Evolutionary conservation across 208 protist species (phyloP).

Genomic region (Acanthamoeba triangularis): DNA sequence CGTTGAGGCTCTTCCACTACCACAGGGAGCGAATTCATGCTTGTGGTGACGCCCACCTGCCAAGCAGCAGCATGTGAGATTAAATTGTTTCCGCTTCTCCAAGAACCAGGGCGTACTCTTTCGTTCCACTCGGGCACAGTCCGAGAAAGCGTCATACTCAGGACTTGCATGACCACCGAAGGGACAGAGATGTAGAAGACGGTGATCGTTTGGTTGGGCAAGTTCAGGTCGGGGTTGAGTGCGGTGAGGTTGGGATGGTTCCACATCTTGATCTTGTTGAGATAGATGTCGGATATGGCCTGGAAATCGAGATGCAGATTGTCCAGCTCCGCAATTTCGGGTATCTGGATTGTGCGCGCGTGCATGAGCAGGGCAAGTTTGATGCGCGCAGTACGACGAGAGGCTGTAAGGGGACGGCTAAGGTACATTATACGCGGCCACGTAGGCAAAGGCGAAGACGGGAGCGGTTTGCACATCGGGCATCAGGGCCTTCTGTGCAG

Average conservation of each 20-base stretch:
- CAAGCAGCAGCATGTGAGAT: background rate
- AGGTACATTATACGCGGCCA: slow-evolving; percentile 1
- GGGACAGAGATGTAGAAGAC: slow-evolving; percentile 32
- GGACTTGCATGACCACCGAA: slow-evolving; percentile 16
- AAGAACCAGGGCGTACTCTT: background rate
- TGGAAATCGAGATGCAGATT: slow-evolving; percentile 1
- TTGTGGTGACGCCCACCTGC: background rate
- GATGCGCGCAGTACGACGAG: no score
- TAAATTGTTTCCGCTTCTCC: no score
- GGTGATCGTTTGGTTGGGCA: background rate
- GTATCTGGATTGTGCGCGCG: no score
- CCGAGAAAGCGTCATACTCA: background rate
- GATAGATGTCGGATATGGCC: slow-evolving; percentile 21
- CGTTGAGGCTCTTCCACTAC: background rate
- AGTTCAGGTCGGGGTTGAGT: background rate
- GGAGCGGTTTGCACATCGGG: slow-evolving; percentile 25
- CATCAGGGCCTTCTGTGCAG: slow-evolving; percentile 13
- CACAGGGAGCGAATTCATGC: slow-evolving; percentile 3
- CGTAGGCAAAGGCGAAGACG: slow-evolving; percentile 44
- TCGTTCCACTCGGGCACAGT: slow-evolving; percentile 57
- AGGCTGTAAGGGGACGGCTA: no score
- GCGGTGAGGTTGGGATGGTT: background rate
- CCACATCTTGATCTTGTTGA: slow-evolving; percentile 64
- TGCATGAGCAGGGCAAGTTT: no score
- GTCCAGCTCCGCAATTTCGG: no score